Evolutionary conservation across 2,329 filamentous ascomycete genomes (phyloP).

Genomic region (Pestalotiopsis sp.): DNA sequence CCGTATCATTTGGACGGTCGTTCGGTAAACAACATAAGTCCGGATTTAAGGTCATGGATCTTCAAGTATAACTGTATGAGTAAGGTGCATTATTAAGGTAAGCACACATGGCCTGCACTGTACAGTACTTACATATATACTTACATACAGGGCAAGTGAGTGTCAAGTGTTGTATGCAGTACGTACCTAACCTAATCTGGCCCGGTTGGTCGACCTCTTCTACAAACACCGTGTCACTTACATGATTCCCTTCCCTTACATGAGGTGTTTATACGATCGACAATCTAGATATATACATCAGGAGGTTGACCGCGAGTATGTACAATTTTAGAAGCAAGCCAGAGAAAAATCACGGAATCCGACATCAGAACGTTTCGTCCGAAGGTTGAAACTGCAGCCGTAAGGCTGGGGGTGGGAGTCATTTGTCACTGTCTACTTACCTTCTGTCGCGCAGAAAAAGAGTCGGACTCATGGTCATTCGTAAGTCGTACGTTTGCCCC

Average conservation of each 20-base stretch:
- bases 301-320: background rate
- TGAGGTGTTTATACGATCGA: background rate
- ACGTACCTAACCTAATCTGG: background rate
- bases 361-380: conserved; percentile 6
- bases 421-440: background rate
- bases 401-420: background rate
- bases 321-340: background rate
- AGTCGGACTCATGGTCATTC: background rate
- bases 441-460: background rate
- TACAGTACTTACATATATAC: background rate
- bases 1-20: too few species aligned
- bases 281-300: background rate
- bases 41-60: background rate
- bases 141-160: too few species aligned
- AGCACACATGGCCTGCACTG: background rate
- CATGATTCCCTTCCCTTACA: background rate
- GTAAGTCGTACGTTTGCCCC: background rate
- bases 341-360: background rate
- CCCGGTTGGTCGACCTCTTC: background rate
- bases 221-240: too few species aligned
- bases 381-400: conserved; percentile 9
- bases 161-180: background rate
- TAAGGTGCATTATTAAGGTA: background rate
- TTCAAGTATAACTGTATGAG: background rate
- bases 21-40: too few species aligned